phyloP scores from a whole-genome alignment of 805 yeast species.

The Diddensiella santjacobensis region DNA sequence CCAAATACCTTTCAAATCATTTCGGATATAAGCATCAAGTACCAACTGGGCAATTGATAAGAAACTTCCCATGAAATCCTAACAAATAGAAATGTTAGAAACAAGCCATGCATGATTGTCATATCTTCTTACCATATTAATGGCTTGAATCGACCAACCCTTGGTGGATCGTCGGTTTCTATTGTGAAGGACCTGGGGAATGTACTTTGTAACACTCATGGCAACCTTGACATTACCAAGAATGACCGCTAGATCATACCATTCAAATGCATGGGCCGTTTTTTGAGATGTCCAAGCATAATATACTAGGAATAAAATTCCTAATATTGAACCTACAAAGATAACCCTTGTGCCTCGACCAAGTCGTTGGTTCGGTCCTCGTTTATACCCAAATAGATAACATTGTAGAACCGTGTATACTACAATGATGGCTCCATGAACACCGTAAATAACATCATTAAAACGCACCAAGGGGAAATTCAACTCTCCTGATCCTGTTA shows the following conservation, averaged over 20 bases:
- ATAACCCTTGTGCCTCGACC: slow-evolving; percentile 26
- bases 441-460: slow-evolving; percentile 44
- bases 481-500: slow-evolving; percentile 20
- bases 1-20: slow-evolving; percentile 31
- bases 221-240: slow-evolving; percentile 44
- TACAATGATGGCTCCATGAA: slow-evolving; percentile 42
- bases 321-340: slow-evolving; percentile 21
- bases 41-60: slow-evolving; percentile 40
- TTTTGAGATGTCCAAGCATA: slow-evolving; percentile 23
- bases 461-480: slow-evolving; percentile 40
- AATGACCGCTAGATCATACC: slow-evolving; percentile 39
- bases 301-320: slow-evolving; percentile 23
- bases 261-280: slow-evolving; percentile 17
- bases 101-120: neutral
- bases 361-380: slow-evolving; percentile 31
- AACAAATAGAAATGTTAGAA: neutral
- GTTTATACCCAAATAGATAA: slow-evolving; percentile 35
- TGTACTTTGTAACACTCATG: slow-evolving; percentile 44
- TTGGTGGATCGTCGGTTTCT: slow-evolving; percentile 40
- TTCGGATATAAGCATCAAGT: slow-evolving; percentile 37
- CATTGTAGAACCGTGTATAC: slow-evolving; percentile 37
- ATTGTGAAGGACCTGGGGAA: slow-evolving; percentile 47
- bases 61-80: slow-evolving; percentile 42
- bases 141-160: slow-evolving; percentile 43
- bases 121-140: slow-evolving; percentile 26